These are phyloP conservation scores for Cymodocea nodosa DNA, from an alignment of 116 monocot species.

Conservation along the genomic window DNA sequence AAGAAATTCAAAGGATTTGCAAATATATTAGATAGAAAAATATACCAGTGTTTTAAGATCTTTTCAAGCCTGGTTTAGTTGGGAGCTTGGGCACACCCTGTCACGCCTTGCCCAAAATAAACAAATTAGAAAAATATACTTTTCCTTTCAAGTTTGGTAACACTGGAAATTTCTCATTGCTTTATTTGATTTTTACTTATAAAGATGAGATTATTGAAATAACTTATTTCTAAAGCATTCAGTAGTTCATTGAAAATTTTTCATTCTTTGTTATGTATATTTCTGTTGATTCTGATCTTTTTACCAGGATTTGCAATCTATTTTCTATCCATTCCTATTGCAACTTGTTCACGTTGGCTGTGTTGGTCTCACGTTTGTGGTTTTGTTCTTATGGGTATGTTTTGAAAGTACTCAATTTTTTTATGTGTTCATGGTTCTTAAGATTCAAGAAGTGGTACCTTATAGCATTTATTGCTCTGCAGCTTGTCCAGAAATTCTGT, in stretches of 20 bases:
- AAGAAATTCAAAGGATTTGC: too few relatives aligned
- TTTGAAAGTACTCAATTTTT: not conserved
- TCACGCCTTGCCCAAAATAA: too few relatives aligned
- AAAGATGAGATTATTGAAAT: not conserved
- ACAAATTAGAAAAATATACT: too few relatives aligned
- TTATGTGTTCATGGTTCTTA: not conserved
- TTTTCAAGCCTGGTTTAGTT: too few relatives aligned
- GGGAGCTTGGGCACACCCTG: too few relatives aligned
- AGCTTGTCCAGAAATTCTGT: conserved; percentile 88
- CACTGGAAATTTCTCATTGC: too few relatives aligned
- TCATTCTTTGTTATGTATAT: not conserved
- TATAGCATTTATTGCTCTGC: conserved; percentile 16
- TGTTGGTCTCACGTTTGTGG: conserved; percentile 85
- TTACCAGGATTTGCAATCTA: conserved; percentile 48
- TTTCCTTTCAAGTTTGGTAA: too few relatives aligned
- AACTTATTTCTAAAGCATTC: not conserved
- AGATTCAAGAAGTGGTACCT: not conserved
- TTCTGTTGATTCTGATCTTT: conserved; percentile 7
- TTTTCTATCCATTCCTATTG: conserved; percentile 55
- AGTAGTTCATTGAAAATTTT: not conserved
- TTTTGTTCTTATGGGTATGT: conserved; percentile 76
- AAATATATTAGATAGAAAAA: too few relatives aligned
- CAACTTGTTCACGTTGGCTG: conserved; percentile 66
- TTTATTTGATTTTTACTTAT: not conserved
- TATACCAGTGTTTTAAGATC: too few relatives aligned